Base-by-base conservation (phyloP, 768 basidiomycete genomes). In the Tephrocybe sp. region DNA sequence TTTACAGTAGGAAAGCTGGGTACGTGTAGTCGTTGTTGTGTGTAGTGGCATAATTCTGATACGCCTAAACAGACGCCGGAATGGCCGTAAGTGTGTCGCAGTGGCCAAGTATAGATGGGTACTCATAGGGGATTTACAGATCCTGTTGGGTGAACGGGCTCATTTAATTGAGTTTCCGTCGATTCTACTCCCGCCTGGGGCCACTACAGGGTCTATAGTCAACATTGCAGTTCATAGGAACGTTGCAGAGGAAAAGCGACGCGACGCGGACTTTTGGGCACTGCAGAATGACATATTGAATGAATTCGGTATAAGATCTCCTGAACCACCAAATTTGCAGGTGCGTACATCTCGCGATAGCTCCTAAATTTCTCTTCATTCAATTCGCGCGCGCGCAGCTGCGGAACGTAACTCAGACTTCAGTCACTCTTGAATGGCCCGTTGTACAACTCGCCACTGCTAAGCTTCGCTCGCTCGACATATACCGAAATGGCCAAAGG, bases 161-260 rank as follows among this genome's bases (percentile, higher is more conserved):
- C 96, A 98, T 63, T 78, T 98, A 28, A 96, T 99, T 60, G 96
- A 99, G 69, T 99, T 98, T 67, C 97, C 97, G 1, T 98, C 97
- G 0, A 78, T 99, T 31, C 80, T 98, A 1, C 75, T 98, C 6
- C 97, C 97, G 1, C 90, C 94, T 0, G 95, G 95, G 12, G 86
- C 92, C 1, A 85, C 88, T 8, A 84, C 95, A 0, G 97, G 97
- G 5, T 97, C 93, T 16, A 98, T 99, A 57, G 92, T 99, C 59
- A 97, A 93, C 65, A 98, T 98, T 67, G 85, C 94, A 2, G 95
- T 98, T 12, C 82, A 91, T 62, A 87, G 93, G 55, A 97, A 99
- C 64, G 68, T 82, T 26, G 64, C 75, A 0, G 94, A 96, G 60
- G 97, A 99, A 66, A 81, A 85, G 58, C 80, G 83, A 54, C 82